Evolutionary conservation across 2,329 filamentous ascomycete genomes (phyloP).

Genomic region (Fusarium fujikuroi): DNA sequence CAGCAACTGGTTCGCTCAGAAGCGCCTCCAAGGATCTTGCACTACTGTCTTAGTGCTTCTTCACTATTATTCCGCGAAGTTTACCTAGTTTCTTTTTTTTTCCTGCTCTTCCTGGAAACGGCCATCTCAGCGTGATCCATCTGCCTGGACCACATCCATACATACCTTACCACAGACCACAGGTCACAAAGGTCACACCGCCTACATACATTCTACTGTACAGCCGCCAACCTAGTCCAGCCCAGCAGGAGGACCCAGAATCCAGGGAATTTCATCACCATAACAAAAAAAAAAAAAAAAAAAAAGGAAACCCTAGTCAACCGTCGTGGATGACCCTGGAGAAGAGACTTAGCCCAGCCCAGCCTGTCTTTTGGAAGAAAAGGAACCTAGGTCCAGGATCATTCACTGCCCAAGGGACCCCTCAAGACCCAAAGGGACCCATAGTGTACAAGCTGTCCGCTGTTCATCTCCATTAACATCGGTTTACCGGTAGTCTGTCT

Average conservation of each 20-base stretch:
- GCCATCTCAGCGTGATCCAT: conserved; percentile 43
- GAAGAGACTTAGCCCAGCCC: conserved; percentile 35
- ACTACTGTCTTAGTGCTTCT: conserved; percentile 45
- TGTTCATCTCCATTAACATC: conserved; percentile 25
- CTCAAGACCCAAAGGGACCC: conserved; percentile 42
- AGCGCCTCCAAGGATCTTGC: conserved; percentile 35
- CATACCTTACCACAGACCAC: conserved; percentile 36
- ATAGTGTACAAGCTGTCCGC: conserved; percentile 44
- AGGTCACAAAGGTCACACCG: conserved; percentile 42
- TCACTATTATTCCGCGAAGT: conserved; percentile 38
- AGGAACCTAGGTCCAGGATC: conserved; percentile 37
- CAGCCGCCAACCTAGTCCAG: neutral
- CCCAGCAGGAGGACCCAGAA: conserved; percentile 41
- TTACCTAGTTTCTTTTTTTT: conserved; percentile 16
- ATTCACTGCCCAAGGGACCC: conserved; percentile 42
- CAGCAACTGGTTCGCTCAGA: conserved; percentile 43
- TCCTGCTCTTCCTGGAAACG: conserved; percentile 33
- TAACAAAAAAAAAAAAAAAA: conserved; percentile 40
- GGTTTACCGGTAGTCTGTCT: conserved; percentile 32
- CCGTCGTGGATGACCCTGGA: conserved; percentile 43
- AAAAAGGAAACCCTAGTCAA: conserved; percentile 43
- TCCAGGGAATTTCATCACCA: conserved; percentile 42
- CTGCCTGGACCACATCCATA: conserved; percentile 34
- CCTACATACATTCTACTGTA: conserved; percentile 31
- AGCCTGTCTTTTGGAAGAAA: conserved; percentile 41